Evolutionary conservation across 306 rosid species (phyloP).

Genomic region (Quercus bicolor): DNA sequence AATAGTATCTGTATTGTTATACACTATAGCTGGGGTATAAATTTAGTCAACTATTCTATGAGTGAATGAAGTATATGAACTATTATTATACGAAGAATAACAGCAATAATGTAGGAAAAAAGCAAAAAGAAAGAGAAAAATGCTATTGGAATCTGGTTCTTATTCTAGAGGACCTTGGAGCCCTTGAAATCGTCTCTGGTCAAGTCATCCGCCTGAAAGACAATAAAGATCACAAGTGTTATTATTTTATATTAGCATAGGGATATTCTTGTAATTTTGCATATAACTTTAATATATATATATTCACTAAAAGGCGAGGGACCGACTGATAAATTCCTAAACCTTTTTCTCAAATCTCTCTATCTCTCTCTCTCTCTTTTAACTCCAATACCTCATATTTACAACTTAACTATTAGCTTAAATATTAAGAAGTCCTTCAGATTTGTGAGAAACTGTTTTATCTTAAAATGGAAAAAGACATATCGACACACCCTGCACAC

Average conservation of each 20-base stretch:
- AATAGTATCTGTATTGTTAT: background rate
- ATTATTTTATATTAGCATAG: no score
- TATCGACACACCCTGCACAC: background rate
- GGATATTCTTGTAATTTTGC: no score
- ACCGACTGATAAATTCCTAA: no score
- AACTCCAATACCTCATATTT: no score
- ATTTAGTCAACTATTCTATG: background rate
- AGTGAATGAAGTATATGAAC: background rate
- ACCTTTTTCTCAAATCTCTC: no score
- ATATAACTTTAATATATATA: no score
- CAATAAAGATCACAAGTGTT: slow-evolving; percentile 4
- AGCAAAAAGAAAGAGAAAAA: background rate
- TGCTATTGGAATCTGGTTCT: background rate
- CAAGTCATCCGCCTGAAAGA: slow-evolving; percentile 66
- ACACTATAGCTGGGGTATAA: background rate
- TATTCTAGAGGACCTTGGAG: slow-evolving; percentile 58
- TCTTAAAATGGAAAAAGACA: background rate
- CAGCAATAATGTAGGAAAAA: background rate
- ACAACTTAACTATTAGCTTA: no score
- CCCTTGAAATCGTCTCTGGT: slow-evolving; percentile 80
- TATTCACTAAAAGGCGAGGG: no score
- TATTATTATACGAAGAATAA: background rate
- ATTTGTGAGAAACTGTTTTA: background rate
- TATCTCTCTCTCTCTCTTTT: no score
- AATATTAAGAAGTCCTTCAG: background rate